Percentiles rank a stretch among this genome's conserved stretches.
Conservation (phyloP, 2,329 filamentous ascomycete species). For the Endocalyx cinctus region DNA sequence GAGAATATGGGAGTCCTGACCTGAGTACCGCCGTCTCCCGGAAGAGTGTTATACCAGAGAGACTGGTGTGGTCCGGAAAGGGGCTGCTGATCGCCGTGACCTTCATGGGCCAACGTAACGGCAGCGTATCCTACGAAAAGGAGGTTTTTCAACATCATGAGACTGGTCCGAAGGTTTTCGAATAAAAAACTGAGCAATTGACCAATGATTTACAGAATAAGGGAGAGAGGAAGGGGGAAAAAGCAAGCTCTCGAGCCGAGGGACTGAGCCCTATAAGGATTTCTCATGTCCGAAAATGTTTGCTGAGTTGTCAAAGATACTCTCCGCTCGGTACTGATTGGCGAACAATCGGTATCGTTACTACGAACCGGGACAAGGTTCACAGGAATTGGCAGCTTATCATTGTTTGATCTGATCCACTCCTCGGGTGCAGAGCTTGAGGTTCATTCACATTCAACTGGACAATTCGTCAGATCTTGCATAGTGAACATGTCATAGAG, state of each 20-base stretch:
- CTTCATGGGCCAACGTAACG: conserved; percentile 53
- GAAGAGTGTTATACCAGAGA: conserved; percentile 78
- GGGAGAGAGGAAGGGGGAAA: no score
- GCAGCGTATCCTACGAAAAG: conserved; percentile 40
- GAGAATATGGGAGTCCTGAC: conserved; percentile 34
- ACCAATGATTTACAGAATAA: not conserved
- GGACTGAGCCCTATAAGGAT: no score
- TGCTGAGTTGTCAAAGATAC: no score
- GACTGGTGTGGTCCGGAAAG: conserved; percentile 66
- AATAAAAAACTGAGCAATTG: not conserved
- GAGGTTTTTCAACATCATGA: conserved; percentile 20
- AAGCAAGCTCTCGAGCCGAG: no score
- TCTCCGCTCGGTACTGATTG: no score
- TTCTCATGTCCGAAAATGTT: no score
- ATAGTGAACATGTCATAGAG: conserved; percentile 20
- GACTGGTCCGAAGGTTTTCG: not conserved
- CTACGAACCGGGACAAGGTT: conserved; percentile 1
- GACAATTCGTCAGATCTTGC: conserved; percentile 14
- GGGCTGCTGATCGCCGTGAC: conserved; percentile 53
- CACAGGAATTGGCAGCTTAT: conserved; percentile 3
- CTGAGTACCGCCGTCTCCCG: conserved; percentile 80
- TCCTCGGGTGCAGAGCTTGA: no score
- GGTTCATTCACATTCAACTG: no score
- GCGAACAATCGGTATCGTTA: conserved; percentile 3
- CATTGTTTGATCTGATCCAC: no score